These are phyloP conservation scores for Saccharomyces pastorianus DNA, from an alignment of 1,139 yeast genomes.

Conservation along the genomic window DNA sequence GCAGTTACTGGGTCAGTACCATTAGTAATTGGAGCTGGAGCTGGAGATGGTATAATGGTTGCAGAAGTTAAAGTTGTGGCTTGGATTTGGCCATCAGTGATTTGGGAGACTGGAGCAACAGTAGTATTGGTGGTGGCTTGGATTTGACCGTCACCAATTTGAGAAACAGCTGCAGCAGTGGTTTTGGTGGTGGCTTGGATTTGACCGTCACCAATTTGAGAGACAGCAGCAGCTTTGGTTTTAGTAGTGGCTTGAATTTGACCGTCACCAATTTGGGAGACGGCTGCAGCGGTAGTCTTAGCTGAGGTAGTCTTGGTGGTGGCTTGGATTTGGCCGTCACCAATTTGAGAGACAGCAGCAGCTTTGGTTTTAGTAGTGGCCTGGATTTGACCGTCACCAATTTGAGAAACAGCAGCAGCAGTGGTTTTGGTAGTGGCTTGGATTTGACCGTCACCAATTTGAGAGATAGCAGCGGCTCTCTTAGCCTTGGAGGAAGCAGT, in stretches of 20 bases:
- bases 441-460: slow-evolving; percentile 41
- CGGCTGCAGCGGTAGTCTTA: slow-evolving; percentile 9
- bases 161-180: slow-evolving; percentile 10
- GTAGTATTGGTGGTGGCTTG: slow-evolving; percentile 9
- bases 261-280: slow-evolving; percentile 16
- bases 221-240: slow-evolving; percentile 37
- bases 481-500: slow-evolving; percentile 39
- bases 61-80: slow-evolving; percentile 42
- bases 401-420: slow-evolving; percentile 40
- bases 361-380: slow-evolving; percentile 26
- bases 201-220: slow-evolving; percentile 42
- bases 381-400: slow-evolving; percentile 33
- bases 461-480: slow-evolving; percentile 41
- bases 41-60: slow-evolving; percentile 58
- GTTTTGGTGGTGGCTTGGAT: slow-evolving; percentile 26
- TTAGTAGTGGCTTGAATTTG: slow-evolving; percentile 20
- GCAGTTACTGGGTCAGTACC: slow-evolving; percentile 21
- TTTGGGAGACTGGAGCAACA: slow-evolving; percentile 11
- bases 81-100: slow-evolving; percentile 5
- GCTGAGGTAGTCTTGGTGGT: slow-evolving; percentile 2
- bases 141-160: slow-evolving; percentile 7
- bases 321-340: slow-evolving; percentile 4
- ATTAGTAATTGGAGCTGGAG: slow-evolving; percentile 41
- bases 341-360: slow-evolving; percentile 16
- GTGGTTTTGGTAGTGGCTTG: slow-evolving; percentile 48